Evolutionary conservation across 73 alveolate genomes (phyloP).

Genomic region (Paramecium octaurelia): DNA sequence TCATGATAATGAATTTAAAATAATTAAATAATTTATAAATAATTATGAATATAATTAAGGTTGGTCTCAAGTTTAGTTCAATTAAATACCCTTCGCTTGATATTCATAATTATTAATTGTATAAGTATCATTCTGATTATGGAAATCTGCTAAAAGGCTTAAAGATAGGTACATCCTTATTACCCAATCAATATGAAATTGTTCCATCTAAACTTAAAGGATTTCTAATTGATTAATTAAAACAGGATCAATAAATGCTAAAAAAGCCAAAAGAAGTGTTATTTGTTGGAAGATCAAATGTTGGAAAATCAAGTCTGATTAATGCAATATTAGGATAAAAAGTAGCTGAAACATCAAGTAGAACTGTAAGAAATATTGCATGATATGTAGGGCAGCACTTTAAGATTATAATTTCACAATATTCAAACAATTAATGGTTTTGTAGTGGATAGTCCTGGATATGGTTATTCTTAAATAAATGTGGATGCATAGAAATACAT

Average conservation of each 20-base stretch:
- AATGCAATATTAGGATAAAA: not conserved
- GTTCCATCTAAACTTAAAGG: not conserved
- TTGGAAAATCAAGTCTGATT: constrained; percentile 35
- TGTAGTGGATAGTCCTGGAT: constrained; percentile 44
- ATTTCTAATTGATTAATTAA: not conserved
- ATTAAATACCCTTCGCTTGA: not conserved
- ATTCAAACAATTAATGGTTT: not conserved
- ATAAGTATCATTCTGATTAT: not conserved
- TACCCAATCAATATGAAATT: not conserved
- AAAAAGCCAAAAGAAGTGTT: constrained; percentile 3
- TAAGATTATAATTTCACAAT: not conserved
- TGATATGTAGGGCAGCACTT: not conserved
- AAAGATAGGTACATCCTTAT: not conserved
- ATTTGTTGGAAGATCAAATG: constrained; percentile 43
- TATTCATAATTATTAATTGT: not conserved
- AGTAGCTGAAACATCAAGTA: not conserved
- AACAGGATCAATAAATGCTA: not conserved
- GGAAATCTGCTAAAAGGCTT: not conserved
- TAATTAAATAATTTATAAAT: not conserved
- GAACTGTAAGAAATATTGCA: not conserved
- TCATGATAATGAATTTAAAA: not conserved
- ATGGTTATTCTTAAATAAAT: constrained; percentile 15
- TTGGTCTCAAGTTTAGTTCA: not conserved
- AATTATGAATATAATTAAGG: not conserved
- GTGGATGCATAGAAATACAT: not conserved